Conservation (phyloP, 73 alveolate genomes). For the Chromera velia region DNA sequence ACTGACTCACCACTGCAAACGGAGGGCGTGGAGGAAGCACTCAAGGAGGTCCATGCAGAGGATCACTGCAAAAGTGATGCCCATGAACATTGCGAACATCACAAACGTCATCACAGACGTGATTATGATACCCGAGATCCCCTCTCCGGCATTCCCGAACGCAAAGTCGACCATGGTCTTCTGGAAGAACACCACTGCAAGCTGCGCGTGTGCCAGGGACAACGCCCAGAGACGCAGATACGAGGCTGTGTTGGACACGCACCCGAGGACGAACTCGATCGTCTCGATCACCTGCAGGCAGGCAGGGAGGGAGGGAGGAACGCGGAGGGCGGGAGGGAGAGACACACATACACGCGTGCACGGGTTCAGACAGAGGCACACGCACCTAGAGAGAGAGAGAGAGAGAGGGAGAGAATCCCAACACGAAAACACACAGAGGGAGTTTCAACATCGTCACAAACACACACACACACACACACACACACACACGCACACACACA, state of each 20-base stretch:
- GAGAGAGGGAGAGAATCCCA: too few relatives aligned
- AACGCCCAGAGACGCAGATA: slow-evolving; percentile 97
- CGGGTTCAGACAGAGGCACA: too few relatives aligned
- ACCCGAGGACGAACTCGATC: slow-evolving; percentile 91
- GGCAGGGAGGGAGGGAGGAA: too few relatives aligned
- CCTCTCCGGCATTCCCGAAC: too few relatives aligned
- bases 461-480: too few relatives aligned
- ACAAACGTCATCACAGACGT: slow-evolving; percentile 15
- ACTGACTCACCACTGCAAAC: slow-evolving; percentile 85
- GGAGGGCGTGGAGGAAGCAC: slow-evolving; percentile 79
- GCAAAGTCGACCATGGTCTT: slow-evolving; percentile 16
- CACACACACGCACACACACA: too few relatives aligned
- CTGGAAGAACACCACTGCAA: slow-evolving; percentile 59
- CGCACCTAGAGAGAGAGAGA: too few relatives aligned
- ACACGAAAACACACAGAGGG: too few relatives aligned
- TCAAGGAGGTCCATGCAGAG: slow-evolving; percentile 90
- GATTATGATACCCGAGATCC: neutral
- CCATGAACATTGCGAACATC: slow-evolving; percentile 59
- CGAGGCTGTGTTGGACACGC: slow-evolving; percentile 95
- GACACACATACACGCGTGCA: too few relatives aligned
- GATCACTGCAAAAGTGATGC: slow-evolving; percentile 64
- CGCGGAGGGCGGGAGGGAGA: too few relatives aligned
- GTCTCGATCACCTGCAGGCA: slow-evolving; percentile 92
- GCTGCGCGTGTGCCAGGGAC: slow-evolving; percentile 92
- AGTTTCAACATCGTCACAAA: too few relatives aligned